Percentiles rank a stretch among this genome's conserved stretches.
Conservation (phyloP, 495 filamentous ascomycete species). For the Neurospora sp. region DNA sequence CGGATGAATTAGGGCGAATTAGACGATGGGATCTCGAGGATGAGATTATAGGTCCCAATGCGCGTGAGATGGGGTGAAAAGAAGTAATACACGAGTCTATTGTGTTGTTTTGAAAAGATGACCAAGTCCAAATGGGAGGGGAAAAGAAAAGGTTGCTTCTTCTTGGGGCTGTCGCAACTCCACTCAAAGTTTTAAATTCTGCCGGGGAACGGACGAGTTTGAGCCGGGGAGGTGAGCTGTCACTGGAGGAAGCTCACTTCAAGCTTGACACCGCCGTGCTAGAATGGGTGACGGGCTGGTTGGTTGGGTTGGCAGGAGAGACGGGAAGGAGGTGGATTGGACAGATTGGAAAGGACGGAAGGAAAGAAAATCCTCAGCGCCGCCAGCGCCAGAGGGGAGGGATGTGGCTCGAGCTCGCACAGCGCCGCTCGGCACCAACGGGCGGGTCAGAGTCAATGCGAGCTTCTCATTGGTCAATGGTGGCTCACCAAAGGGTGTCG, state of each 20-base stretch:
- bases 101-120: neutral
- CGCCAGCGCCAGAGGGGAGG: neutral
- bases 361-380: neutral
- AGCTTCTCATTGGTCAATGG: constrained; percentile 6
- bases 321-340: neutral
- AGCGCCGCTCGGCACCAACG: neutral
- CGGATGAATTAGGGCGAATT: neutral
- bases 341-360: neutral
- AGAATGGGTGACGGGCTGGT: neutral
- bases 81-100: neutral
- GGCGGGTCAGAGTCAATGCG: neutral
- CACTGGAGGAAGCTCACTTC: neutral
- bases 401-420: neutral
- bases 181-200: neutral
- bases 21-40: neutral
- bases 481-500: neutral
- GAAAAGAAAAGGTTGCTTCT: neutral
- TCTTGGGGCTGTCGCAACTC: neutral
- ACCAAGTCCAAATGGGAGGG: neutral
- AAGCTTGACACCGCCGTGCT: neutral
- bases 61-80: neutral
- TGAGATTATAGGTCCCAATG: neutral
- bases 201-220: neutral
- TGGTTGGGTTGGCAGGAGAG: neutral
- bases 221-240: neutral